Percentiles rank a stretch among this genome's conserved stretches.
These are phyloP conservation scores for Mortierella sp. DNA, from an alignment of 371 early-diverging fungal species.

Conservation along the genomic window DNA sequence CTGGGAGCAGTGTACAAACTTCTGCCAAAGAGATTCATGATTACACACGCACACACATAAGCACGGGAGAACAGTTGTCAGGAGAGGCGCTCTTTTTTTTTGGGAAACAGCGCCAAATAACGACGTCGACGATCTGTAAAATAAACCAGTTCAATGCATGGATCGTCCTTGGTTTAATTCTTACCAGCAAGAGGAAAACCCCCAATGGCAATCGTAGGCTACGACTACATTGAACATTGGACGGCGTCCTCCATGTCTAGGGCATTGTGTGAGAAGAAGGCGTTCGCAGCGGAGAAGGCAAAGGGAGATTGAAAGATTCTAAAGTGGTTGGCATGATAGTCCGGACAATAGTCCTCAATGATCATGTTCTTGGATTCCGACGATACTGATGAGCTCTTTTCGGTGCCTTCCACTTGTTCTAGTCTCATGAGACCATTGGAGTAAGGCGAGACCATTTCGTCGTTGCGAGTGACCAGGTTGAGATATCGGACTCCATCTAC, in stretches of 20 bases:
- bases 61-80: too few species aligned
- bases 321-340: constrained; percentile 10
- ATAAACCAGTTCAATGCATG: too few species aligned
- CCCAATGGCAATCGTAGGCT: too few species aligned
- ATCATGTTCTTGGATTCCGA: constrained; percentile 14
- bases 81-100: too few species aligned
- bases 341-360: constrained; percentile 20
- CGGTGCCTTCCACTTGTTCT: background rate
- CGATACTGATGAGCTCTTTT: background rate
- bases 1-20: background rate
- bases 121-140: too few species aligned
- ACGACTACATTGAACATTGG: background rate
- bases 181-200: too few species aligned
- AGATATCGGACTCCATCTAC: constrained; percentile 16
- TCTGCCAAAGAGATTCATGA: background rate
- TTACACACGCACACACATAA: too few species aligned
- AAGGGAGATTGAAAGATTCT: constrained; percentile 18
- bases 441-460: constrained; percentile 18
- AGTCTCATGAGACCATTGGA: constrained; percentile 20
- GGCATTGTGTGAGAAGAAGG: constrained; percentile 9
- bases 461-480: constrained; percentile 18
- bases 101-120: too few species aligned
- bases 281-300: constrained; percentile 12
- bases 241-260: background rate
- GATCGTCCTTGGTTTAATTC: too few species aligned